phyloP scores from a whole-genome alignment of 2,329 filamentous ascomycete genomes.

The Hymenoscyphus linearis region DNA sequence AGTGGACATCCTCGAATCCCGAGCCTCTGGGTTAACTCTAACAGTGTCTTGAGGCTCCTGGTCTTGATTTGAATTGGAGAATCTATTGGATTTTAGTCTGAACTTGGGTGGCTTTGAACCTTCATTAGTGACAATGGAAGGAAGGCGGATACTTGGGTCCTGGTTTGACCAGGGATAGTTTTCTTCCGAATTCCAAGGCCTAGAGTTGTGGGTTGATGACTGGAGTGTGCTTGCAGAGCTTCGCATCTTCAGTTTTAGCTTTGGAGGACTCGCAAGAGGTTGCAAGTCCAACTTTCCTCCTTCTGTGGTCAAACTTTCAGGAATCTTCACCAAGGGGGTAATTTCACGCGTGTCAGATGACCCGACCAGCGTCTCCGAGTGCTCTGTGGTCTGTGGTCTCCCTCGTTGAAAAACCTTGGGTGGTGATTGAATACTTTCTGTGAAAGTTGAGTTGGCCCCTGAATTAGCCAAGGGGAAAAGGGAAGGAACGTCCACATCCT shows the following conservation, averaged over 20 bases:
- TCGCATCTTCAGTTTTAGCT: slow-evolving; percentile 26
- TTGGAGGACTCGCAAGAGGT: slow-evolving; percentile 16
- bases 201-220: slow-evolving; percentile 16
- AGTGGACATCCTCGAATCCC: slow-evolving; percentile 15
- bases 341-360: not conserved
- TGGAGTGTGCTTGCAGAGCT: slow-evolving; percentile 13
- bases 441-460: not conserved
- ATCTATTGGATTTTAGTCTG: slow-evolving; percentile 27
- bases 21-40: slow-evolving; percentile 23
- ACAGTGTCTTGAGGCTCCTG: slow-evolving; percentile 24
- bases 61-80: slow-evolving; percentile 20
- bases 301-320: not conserved
- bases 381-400: not conserved
- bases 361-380: not conserved
- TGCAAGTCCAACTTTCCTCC: not conserved
- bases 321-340: not conserved
- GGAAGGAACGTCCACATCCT: slow-evolving; percentile 10
- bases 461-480: slow-evolving; percentile 11
- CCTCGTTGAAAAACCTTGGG: not conserved
- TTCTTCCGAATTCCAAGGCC: slow-evolving; percentile 22
- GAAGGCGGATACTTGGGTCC: slow-evolving; percentile 8
- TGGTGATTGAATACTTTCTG: not conserved
- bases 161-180: slow-evolving; percentile 22
- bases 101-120: slow-evolving; percentile 23
- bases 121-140: slow-evolving; percentile 2